Conservation (phyloP, 306 rosid genomes). For the Rubus parviflorus region DNA sequence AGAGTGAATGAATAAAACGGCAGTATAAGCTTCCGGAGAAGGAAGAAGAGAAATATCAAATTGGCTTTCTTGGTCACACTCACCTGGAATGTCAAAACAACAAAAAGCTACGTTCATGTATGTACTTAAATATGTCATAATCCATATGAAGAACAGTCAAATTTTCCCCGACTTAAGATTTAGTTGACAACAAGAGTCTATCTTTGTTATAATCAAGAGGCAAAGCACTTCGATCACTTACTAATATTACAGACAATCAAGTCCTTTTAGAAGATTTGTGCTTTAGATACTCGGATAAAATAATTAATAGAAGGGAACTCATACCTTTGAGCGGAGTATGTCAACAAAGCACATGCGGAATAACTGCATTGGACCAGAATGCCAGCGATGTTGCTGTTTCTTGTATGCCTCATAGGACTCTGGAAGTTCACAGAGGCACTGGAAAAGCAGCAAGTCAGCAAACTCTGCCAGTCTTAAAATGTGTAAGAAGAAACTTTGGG, state of each 20-base stretch:
- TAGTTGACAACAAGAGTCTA: not conserved
- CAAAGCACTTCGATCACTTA: not conserved
- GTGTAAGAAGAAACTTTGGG: conserved; percentile 14
- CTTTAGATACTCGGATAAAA: not conserved
- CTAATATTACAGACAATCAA: not conserved
- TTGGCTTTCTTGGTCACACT: conserved; percentile 77
- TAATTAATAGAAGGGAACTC: conserved; percentile 6
- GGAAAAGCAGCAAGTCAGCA: conserved; percentile 40
- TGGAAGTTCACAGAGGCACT: conserved; percentile 99
- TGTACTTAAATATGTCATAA: not conserved
- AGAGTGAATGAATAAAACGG: conserved; percentile 97
- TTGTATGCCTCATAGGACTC: conserved; percentile 97
- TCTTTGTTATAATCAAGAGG: not conserved
- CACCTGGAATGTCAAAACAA: conserved; percentile 54
- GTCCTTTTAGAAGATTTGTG: not conserved
- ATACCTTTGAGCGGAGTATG: conserved; percentile 88
- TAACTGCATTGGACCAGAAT: conserved; percentile 99
- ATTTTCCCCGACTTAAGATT: not conserved
- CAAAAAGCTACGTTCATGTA: not conserved
- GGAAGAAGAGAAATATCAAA: conserved; percentile 91
- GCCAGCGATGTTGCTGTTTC: conserved; percentile 99
- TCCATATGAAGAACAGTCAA: not conserved
- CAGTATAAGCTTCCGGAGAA: conserved; percentile 88
- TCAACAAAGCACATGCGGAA: conserved; percentile 86
- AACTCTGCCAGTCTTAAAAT: conserved; percentile 11